phyloP scores from a whole-genome alignment of 2,329 filamentous ascomycete genomes.

The Lachnum nothofagi region DNA sequence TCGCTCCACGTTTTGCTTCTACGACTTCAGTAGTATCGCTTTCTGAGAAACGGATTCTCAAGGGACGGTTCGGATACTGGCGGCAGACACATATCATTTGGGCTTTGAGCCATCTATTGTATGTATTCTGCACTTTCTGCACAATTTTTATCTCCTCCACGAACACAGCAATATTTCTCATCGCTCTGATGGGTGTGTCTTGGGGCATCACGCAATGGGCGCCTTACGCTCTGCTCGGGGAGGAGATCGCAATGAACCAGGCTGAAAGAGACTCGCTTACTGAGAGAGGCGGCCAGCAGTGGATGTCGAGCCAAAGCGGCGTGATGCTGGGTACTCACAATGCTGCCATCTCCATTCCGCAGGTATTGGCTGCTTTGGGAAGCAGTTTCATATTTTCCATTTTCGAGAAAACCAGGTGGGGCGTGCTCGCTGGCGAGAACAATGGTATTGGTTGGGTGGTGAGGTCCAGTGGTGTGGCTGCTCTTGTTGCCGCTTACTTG shows the following conservation, averaged over 20 bases:
- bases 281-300: conserved; percentile 1
- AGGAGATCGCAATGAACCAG: conserved; percentile 16
- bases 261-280: neutral
- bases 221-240: conserved; percentile 30
- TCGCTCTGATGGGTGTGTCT: conserved; percentile 23
- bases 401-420: too few relatives aligned
- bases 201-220: conserved; percentile 33
- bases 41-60: too few relatives aligned
- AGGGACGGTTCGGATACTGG: too few relatives aligned
- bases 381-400: too few relatives aligned
- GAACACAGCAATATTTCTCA: conserved; percentile 7
- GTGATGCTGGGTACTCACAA: conserved; percentile 14
- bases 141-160: conserved; percentile 14
- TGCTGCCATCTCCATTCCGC: conserved; percentile 14
- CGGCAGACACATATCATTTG: conserved; percentile 4
- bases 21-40: too few relatives aligned
- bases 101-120: conserved; percentile 16
- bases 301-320: conserved; percentile 3
- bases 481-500: too few relatives aligned
- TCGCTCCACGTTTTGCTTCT: too few relatives aligned
- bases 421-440: too few relatives aligned
- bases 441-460: too few relatives aligned
- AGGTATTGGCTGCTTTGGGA: conserved; percentile 11
- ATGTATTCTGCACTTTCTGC: conserved; percentile 12
- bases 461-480: too few relatives aligned